Evolutionary conservation across 2,329 filamentous ascomycete genomes (phyloP).

Genomic region (Diaporthe humulicola): DNA sequence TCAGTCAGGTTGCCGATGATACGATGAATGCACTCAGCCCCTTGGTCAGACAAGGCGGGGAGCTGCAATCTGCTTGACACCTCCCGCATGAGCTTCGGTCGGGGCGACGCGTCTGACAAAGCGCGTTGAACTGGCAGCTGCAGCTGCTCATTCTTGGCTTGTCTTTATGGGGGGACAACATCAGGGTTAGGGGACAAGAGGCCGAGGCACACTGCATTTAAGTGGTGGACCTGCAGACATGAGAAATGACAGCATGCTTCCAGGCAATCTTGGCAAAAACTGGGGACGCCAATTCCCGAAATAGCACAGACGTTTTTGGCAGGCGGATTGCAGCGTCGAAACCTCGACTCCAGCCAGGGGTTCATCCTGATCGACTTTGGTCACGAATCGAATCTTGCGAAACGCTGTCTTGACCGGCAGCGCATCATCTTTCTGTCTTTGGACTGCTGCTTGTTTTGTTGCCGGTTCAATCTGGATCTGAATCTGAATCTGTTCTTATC

Average conservation of each 20-base stretch:
- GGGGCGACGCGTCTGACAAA: background rate
- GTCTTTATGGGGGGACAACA: background rate
- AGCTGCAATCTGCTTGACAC: background rate
- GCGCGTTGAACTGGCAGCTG: conserved; percentile 2
- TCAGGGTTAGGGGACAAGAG: conserved; percentile 9
- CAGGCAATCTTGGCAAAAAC: conserved; percentile 24
- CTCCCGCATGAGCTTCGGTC: background rate
- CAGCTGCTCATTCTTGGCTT: background rate
- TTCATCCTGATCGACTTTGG: conserved; percentile 14
- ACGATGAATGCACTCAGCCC: background rate
- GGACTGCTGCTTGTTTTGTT: background rate
- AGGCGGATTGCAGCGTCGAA: conserved; percentile 9
- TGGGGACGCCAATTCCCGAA: conserved; percentile 4
- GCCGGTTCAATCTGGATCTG: background rate
- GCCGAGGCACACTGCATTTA: background rate
- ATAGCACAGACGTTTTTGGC: conserved; percentile 24
- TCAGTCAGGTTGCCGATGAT: background rate
- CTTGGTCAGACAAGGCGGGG: background rate
- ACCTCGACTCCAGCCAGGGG: conserved; percentile 19
- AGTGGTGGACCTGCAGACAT: background rate
- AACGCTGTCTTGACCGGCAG: conserved; percentile 13
- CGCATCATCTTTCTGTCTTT: conserved; percentile 27
- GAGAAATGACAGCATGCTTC: conserved; percentile 10
- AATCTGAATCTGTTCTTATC: background rate
- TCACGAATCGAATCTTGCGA: conserved; percentile 32